Base-by-base conservation (phyloP, 1,284 basidiomycete species). In the Malassezia caprae region DNA sequence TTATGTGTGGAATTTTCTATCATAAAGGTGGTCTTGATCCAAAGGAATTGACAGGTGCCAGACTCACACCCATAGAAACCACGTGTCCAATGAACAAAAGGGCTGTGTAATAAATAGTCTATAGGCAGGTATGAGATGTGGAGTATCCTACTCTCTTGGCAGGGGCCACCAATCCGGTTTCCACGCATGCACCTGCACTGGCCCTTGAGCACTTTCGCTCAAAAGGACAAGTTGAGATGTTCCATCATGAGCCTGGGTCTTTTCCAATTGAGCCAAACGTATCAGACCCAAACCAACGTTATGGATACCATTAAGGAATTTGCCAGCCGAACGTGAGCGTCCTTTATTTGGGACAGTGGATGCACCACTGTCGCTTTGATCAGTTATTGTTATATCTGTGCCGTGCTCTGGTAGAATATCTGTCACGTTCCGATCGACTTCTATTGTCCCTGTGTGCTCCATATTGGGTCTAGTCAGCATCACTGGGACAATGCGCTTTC, bases 401-500 rank as follows among this genome's bases (percentile, higher is more conserved):
- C 62, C 45, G 12, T 53, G 49, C 2, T 27, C 5, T 3, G 63
- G 60, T 1, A 48, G 34, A 15, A 37, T 24, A 19, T 27, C 23
- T 17, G 2, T 37, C 8, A 17, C 24, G 10, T 8, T 39, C n/a
- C 23, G 15, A 15, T 46, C 23, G 57, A 47, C 10, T 32, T 15
- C 21, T 3, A 27, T 6, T 13, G 24, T 39, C 19, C 0, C 50
- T 11, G 27, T 43, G 37, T 2, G 23, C 13, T 13, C 28, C 23
- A 30, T 62, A 51, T 27, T 59, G 21, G 4, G 37, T 21, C 3
- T 10, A 50, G 40, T 5, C 39, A 74, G 48, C 2, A 37, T 23
- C 1, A 96, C 81, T 2, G 91, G 90, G 8, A 93, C 77, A 43
- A 93, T 85, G 17, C 94, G 84, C 76, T 98, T 98, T 54, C 94